Evolutionary conservation across 306 rosid genomes (phyloP), one percentile per base, ranked within the genome.

Genomic region (Trifolium pratense): DNA sequence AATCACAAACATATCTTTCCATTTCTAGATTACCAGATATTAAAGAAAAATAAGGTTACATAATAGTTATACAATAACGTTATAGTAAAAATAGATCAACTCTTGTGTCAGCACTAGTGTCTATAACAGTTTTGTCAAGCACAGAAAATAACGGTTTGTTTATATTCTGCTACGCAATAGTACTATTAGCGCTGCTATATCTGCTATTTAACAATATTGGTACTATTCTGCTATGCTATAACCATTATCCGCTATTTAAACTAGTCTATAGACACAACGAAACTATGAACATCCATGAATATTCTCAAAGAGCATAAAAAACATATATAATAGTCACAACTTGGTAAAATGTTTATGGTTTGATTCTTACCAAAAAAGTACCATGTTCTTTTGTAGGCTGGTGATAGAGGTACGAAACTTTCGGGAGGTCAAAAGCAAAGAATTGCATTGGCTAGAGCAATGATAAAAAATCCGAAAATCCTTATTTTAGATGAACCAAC

Each of bases 341-440:
- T 43, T 59, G 51, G 51, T 20, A 20, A 32, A 55, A 18, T 6
- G 26, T 5, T 64, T 66, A 51, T 68, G 39, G 4, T 65, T 29
- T 49, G 55, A 36, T 1, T 75, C 68, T 76, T 32, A 29, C 37
- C 48, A 68, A 56, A 40, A 65, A 63, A 26, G 55, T 66, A 25
- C 46, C n/a, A 34, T 42, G 6, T 55, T 73, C 52, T 68, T 75
- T 11, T 83, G 51, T 84, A 93, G 98, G 97, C 78, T 74, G 98
- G 98, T 34, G 96, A 93, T 46, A 78, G 86, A 52, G 98, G 97
- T 26, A 78, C 93, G 71, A 88, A 86, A 46, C 91, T 93, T 39
- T 93, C 97, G 4, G 97, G 98, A n/a, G 98, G 96, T 74, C 97
- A 93, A 57, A 93, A 89, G 84, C 98, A 93, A 71, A 71, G 96